These are phyloP conservation scores for Sicyos edulis DNA, from an alignment of 306 rosid genomes.

Conservation along the genomic window DNA sequence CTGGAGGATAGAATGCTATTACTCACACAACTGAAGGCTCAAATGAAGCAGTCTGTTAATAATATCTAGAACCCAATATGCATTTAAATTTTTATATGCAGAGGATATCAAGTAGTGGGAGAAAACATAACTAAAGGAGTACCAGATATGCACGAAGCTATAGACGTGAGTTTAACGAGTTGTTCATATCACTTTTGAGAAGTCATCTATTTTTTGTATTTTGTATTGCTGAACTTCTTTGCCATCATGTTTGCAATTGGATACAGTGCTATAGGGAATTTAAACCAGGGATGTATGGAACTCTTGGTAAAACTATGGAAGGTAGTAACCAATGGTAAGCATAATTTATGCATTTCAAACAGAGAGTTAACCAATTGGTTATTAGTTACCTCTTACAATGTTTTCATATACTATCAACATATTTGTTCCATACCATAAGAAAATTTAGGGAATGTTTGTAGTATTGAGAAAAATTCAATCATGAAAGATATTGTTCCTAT, in stretches of 20 bases:
- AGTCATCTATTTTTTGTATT: background rate
- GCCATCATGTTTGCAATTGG: background rate
- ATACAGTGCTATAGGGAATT: slow-evolving; percentile 78
- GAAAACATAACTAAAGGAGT: slow-evolving; percentile 73
- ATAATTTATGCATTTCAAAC: slow-evolving; percentile 15
- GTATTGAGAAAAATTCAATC: slow-evolving; percentile 9
- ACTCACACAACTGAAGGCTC: background rate
- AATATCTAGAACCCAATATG: background rate
- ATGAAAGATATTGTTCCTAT: background rate
- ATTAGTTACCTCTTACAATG: background rate
- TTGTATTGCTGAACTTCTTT: background rate
- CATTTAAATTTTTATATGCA: slow-evolving; percentile 31
- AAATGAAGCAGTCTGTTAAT: background rate
- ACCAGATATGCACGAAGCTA: slow-evolving; percentile 90
- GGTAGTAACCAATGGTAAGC: slow-evolving; percentile 84
- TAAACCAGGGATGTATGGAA: slow-evolving; percentile 71
- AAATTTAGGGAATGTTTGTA: background rate
- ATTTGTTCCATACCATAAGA: background rate
- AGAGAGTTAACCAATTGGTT: slow-evolving; percentile 2
- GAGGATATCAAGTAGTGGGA: slow-evolving; percentile 79
- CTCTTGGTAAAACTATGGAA: slow-evolving; percentile 77
- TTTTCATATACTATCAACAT: background rate
- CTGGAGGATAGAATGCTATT: slow-evolving; percentile 6
- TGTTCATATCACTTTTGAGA: background rate
- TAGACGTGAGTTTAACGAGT: slow-evolving; percentile 54